Conservation (phyloP, 106 monocot species). For the Phalaenopsis equestris region DNA sequence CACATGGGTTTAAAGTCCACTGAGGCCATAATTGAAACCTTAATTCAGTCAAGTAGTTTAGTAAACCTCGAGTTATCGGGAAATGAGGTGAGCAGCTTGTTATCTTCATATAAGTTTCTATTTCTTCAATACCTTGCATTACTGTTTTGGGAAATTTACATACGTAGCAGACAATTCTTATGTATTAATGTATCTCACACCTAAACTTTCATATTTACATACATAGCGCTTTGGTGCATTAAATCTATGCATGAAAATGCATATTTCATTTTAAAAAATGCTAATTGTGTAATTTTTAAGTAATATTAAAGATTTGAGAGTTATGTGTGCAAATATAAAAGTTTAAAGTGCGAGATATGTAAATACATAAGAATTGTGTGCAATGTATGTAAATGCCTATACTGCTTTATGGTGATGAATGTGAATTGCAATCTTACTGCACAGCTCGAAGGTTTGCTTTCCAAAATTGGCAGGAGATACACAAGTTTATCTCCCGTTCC, state of each 20-base stretch:
- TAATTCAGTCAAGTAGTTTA: constrained; percentile 35
- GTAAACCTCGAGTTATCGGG: constrained; percentile 59
- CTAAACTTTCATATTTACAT: no score
- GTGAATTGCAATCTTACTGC: constrained; percentile 1
- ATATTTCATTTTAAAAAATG: no score
- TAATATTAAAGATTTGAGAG: no score
- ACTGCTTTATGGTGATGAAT: neutral
- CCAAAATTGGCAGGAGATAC: constrained; percentile 24
- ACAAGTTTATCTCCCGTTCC: constrained; percentile 14
- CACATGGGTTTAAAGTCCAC: constrained; percentile 43
- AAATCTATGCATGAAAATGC: no score
- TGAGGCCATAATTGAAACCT: constrained; percentile 40
- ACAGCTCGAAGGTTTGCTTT: constrained; percentile 68
- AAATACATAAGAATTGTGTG: no score
- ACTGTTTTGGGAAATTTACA: neutral
- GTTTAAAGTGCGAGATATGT: no score
- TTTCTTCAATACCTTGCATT: neutral
- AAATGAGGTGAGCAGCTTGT: constrained; percentile 41
- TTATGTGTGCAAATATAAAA: no score
- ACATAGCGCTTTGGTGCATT: no score
- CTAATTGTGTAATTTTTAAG: no score
- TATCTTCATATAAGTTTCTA: neutral
- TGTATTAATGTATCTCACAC: no score
- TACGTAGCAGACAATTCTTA: no score
- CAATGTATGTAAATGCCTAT: neutral